A percentile compares a stretch with the other conserved stretches of the same genome.
phyloP scores from a whole-genome alignment of 2,329 filamentous ascomycete species.

The Pseudocercospora cruenta region DNA sequence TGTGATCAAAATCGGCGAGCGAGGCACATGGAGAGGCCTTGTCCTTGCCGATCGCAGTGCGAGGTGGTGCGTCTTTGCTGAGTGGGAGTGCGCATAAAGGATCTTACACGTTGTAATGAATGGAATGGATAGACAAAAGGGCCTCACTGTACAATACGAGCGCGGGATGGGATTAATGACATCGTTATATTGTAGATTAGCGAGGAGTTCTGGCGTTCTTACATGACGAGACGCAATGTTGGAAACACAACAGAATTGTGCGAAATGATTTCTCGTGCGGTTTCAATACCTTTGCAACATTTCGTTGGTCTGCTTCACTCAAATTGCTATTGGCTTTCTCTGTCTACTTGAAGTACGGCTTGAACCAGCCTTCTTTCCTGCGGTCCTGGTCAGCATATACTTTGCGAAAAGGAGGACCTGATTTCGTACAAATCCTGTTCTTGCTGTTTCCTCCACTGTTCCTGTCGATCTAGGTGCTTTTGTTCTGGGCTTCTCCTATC shows the following conservation, averaged over 20 bases:
- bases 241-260: neutral
- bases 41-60: constrained; percentile 83
- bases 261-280: neutral
- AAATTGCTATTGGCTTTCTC: too few species aligned
- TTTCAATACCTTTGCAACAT: too few species aligned
- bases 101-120: neutral
- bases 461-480: too few species aligned
- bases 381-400: too few species aligned
- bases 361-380: too few species aligned
- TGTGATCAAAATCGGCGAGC: constrained; percentile 85
- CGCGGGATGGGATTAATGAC: neutral
- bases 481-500: too few species aligned
- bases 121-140: neutral
- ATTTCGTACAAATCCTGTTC: too few species aligned
- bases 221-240: neutral
- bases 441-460: too few species aligned
- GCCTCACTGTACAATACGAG: neutral
- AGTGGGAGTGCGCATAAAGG: constrained; percentile 68
- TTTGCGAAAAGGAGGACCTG: too few species aligned
- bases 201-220: neutral
- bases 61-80: constrained; percentile 89
- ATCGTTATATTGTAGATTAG: constrained; percentile 8
- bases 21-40: constrained; percentile 77
- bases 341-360: too few species aligned
- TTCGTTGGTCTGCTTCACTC: too few species aligned